Evolutionary conservation across 208 protist species (phyloP).

Genomic region (Giardia duodenalis): DNA sequence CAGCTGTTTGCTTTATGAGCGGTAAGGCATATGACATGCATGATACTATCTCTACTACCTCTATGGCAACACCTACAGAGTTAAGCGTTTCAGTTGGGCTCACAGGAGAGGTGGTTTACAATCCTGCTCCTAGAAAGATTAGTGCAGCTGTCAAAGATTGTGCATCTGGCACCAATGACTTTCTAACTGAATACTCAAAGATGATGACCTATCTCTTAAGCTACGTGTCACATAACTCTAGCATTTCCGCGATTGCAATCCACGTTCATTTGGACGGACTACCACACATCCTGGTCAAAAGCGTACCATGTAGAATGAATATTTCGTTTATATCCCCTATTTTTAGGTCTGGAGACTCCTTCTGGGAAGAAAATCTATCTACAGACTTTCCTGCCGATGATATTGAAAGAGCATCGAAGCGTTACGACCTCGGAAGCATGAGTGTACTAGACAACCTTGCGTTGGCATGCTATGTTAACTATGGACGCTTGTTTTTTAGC

Average conservation of each 20-base stretch:
- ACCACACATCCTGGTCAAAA: background rate
- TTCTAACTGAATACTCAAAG: background rate
- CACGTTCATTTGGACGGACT: no score
- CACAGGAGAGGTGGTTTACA: background rate
- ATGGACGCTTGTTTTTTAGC: background rate
- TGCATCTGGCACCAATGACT: background rate
- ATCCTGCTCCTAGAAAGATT: background rate
- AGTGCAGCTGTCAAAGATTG: background rate
- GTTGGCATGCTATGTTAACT: background rate
- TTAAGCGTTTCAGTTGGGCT: background rate
- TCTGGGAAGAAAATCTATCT: background rate
- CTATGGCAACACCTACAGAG: background rate
- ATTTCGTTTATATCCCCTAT: background rate
- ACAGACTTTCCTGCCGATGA: background rate
- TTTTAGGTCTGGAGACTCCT: background rate
- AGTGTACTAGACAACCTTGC: background rate
- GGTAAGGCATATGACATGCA: background rate
- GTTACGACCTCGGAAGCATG: background rate
- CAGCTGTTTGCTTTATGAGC: background rate
- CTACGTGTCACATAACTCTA: background rate
- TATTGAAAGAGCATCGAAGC: background rate
- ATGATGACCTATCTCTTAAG: background rate
- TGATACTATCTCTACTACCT: background rate
- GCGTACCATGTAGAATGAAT: background rate
- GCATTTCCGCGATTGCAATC: background rate